phyloP scores from a whole-genome alignment of 83 land plant genomes.

The Diphasiastrum complanatum region DNA sequence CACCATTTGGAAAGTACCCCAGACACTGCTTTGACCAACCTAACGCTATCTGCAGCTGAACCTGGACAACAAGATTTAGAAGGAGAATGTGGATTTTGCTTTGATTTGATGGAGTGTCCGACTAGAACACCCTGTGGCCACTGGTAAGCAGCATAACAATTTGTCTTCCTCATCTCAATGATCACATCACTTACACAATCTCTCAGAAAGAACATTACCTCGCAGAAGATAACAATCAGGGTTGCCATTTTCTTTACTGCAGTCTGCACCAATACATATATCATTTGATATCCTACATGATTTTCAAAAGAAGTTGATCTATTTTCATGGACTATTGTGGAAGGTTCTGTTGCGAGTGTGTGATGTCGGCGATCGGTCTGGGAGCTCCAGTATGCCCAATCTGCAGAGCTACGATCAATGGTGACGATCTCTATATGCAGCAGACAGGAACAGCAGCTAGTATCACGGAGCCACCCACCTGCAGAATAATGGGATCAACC shows the following conservation, averaged over 20 bases:
- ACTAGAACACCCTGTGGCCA: slow-evolving; percentile 40
- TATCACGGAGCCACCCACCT: not conserved
- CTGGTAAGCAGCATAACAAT: slow-evolving; percentile 28
- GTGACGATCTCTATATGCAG: slow-evolving; percentile 24
- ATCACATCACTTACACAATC: too few species aligned
- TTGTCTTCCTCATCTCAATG: not conserved
- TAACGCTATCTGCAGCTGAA: slow-evolving; percentile 2
- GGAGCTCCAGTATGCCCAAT: slow-evolving; percentile 32
- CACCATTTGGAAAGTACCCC: not conserved
- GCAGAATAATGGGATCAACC: not conserved
- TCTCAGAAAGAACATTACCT: too few species aligned
- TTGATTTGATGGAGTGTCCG: slow-evolving; percentile 44
- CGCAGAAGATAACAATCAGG: too few species aligned
- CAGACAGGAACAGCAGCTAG: slow-evolving; percentile 8
- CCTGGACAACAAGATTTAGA: slow-evolving; percentile 15
- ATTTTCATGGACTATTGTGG: not conserved
- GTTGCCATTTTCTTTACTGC: too few species aligned
- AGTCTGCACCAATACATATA: too few species aligned
- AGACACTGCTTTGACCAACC: not conserved
- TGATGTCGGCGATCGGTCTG: slow-evolving; percentile 31
- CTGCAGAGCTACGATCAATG: slow-evolving; percentile 24
- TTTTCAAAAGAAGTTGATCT: not conserved
- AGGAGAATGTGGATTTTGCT: slow-evolving; percentile 45
- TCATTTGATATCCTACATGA: too few species aligned
- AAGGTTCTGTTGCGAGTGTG: slow-evolving; percentile 46